Percentiles rank a stretch among this genome's conserved stretches.
Conservation (phyloP, 2,329 filamentous ascomycete species). For the Neurospora sp. region DNA sequence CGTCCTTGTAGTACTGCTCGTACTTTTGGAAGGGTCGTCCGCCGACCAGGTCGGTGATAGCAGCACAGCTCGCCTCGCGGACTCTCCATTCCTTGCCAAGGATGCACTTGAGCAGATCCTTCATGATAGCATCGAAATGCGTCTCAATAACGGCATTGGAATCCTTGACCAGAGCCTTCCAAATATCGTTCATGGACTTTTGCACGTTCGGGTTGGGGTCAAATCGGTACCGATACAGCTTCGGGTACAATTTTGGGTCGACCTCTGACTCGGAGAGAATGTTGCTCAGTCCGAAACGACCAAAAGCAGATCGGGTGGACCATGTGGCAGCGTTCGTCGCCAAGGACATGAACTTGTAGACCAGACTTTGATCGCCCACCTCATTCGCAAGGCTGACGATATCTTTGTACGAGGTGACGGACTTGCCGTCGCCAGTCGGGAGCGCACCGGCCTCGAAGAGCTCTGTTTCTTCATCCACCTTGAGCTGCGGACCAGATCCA, state of each 20-base stretch:
- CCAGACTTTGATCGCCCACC: slow-evolving; percentile 88
- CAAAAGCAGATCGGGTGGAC: slow-evolving; percentile 94
- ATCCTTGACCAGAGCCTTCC: slow-evolving; percentile 92
- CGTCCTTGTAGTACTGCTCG: slow-evolving; percentile 71
- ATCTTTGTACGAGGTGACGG: slow-evolving; percentile 93
- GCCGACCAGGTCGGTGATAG: slow-evolving; percentile 78
- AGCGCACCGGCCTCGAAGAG: slow-evolving; percentile 85
- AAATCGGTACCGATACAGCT: slow-evolving; percentile 88
- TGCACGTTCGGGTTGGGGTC: slow-evolving; percentile 92
- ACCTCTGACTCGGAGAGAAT: slow-evolving; percentile 81
- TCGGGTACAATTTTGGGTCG: slow-evolving; percentile 91
- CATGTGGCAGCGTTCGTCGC: slow-evolving; percentile 94
- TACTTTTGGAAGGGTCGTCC: slow-evolving; percentile 69
- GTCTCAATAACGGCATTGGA: slow-evolving; percentile 63
- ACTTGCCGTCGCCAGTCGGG: slow-evolving; percentile 80
- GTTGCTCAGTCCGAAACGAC: slow-evolving; percentile 81
- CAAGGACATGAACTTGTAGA: slow-evolving; percentile 97
- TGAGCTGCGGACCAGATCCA: slow-evolving; percentile 61
- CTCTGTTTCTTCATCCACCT: slow-evolving; percentile 83
- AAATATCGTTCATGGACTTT: slow-evolving; percentile 94
- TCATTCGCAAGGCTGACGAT: slow-evolving; percentile 94
- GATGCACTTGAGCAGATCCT: slow-evolving; percentile 76
- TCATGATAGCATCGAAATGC: slow-evolving; percentile 82
- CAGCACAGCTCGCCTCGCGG: slow-evolving; percentile 83
- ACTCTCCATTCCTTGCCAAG: slow-evolving; percentile 89